These are phyloP conservation scores for Antarctomyces pellizariae DNA, from an alignment of 495 filamentous ascomycete species.

Conservation along the genomic window DNA sequence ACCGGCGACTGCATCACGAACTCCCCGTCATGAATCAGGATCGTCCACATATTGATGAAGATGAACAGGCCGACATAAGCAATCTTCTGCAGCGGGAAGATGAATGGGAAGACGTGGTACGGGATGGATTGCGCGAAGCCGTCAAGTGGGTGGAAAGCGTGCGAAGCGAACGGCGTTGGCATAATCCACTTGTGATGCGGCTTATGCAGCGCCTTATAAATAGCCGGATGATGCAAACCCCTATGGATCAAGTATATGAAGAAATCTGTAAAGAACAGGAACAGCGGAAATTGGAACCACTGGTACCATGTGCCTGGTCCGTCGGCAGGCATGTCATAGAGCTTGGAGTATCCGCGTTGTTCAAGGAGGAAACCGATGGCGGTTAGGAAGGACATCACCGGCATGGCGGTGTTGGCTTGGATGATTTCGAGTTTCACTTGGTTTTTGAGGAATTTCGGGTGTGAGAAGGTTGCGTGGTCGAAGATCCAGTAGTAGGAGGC, in stretches of 20 bases:
- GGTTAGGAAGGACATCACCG: conserved; percentile 66
- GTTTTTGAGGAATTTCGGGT: conserved; percentile 90
- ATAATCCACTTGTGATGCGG: conserved; percentile 99
- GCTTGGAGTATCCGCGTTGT: conserved; percentile 63
- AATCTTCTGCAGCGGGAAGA: conserved; percentile 83
- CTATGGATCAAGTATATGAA: conserved; percentile 93
- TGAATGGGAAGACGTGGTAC: conserved; percentile 82
- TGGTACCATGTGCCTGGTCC: conserved; percentile 60
- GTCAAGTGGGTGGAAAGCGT: conserved; percentile 90
- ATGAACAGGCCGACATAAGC: conserved; percentile 69
- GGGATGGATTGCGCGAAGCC: conserved; percentile 82
- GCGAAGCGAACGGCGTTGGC: conserved; percentile 79
- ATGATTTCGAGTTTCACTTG: conserved; percentile 71
- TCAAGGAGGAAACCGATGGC: conserved; percentile 65
- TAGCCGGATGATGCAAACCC: conserved; percentile 53
- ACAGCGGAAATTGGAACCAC: conserved; percentile 70
- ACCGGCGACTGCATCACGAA: conserved; percentile 73
- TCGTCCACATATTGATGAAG: conserved; percentile 94
- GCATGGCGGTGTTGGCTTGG: conserved; percentile 53
- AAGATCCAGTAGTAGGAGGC: conserved; percentile 84
- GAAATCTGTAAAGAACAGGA: conserved; percentile 81
- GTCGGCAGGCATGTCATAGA: conserved; percentile 56
- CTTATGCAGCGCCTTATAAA: conserved; percentile 88
- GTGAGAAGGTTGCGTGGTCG: conserved; percentile 70
- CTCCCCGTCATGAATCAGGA: conserved; percentile 94